Base-by-base conservation (phyloP, 1,284 basidiomycete genomes). In the Xerocomus cyaneibrunnescens region DNA sequence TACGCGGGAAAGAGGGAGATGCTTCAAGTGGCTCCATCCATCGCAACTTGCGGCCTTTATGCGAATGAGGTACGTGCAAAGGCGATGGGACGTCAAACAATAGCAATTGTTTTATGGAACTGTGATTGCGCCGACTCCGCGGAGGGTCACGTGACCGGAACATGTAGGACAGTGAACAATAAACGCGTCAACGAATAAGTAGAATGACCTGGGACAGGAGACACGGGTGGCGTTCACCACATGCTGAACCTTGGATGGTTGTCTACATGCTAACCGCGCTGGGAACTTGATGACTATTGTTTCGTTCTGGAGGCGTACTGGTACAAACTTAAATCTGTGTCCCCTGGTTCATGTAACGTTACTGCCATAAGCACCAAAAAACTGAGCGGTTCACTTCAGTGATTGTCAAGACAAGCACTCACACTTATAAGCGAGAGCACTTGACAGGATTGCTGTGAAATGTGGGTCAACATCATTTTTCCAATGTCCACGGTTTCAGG, bases 401-500 rank as follows among this genome's bases (percentile, higher is more conserved):
- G 14, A 32, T 42, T 8, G 31, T 43, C 34, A n/a, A 48, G 36
- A 45, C n/a, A 36, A 37, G 30, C 13, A 45, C 60, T 53, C 43
- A 56, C 64, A 34, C 41, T 17, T n/a, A 16, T 23, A 30, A 25
- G 22, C 13, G 25, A 30, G 5, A 19, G 21, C 23, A 36, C 13
- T 32, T 34, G 3, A 13, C 22, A 19, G 42, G 21, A 39, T 30
- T 22, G 17, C 21, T 16, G 28, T 16, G 30, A n/a, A 35, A 12
- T 32, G 13, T 42, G 34, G 31, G 13, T 40, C 37, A 51, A 28
- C 19, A 19, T 38, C 37, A 45, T 39, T 46, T 56, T 32, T 55
- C 64, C 25, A 45, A 14, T 13, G 48, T 53, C 66, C 69, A 67
- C 1, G 62, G 63, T 50, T 57, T 58, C 51, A 69, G 27, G n/a